A percentile compares a stretch with the other conserved stretches of the same genome.
phyloP scores from a whole-genome alignment of 2,329 filamentous ascomycete genomes.

The Xylariaceae sp. region DNA sequence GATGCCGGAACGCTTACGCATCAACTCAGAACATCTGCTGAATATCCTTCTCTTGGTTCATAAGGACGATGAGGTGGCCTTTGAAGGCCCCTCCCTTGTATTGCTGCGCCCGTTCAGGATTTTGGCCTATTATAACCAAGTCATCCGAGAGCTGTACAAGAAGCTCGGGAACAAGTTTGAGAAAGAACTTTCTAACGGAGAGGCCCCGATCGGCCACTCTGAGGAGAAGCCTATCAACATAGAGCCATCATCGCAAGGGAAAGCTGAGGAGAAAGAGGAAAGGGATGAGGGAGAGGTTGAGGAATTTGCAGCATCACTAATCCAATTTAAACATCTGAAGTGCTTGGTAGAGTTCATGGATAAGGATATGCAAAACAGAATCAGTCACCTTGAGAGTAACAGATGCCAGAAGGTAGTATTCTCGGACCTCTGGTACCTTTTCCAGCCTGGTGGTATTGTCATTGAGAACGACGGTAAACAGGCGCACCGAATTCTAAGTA shows the following conservation, averaged over 20 bases:
- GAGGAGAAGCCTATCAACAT: not conserved
- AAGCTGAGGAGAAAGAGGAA: not conserved
- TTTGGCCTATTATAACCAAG: not conserved
- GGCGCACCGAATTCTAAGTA: constrained; percentile 1
- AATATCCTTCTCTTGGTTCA: not conserved
- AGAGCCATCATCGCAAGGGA: not conserved
- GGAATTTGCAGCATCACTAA: not conserved
- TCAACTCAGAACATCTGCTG: not conserved
- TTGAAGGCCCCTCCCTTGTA: not conserved
- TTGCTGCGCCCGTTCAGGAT: constrained; percentile 1
- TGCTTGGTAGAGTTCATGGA: constrained; percentile 3
- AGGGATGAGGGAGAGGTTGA: not conserved
- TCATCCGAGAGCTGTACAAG: not conserved
- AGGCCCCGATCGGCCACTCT: not conserved
- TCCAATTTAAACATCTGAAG: not conserved
- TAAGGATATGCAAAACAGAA: not conserved
- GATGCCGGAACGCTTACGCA: constrained; percentile 5
- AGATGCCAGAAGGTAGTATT: constrained; percentile 4
- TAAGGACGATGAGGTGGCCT: too few species aligned
- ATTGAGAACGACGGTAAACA: constrained; percentile 5
- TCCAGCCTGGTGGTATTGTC: not conserved
- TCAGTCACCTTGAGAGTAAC: not conserved
- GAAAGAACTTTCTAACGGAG: not conserved
- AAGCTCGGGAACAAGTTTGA: not conserved
- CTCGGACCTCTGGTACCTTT: constrained; percentile 9